Base-by-base conservation (phyloP, 257 asterid species). In the Osmanthus fragrans region DNA sequence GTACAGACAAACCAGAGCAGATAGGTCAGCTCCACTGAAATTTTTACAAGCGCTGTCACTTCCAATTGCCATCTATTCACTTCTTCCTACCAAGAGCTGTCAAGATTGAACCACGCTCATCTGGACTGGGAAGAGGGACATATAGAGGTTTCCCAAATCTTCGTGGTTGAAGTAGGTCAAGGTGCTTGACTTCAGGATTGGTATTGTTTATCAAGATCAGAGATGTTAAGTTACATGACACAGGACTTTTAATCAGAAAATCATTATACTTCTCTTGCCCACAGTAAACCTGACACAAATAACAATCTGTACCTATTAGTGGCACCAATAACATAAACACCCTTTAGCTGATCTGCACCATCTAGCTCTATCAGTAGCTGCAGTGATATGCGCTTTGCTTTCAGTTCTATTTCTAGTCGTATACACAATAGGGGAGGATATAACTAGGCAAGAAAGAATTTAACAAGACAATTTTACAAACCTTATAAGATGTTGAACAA, bases 161-260 rank as follows among this genome's bases (percentile, higher is more conserved):
- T 85, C 95, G 94, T 9, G 96, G 96, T 67, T 95, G 90, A 42
- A 92, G 89, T 73, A 92, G n/a, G 40, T 96, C 97, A 13, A n/a
- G 88, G 81, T 94, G 97, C 88, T 90, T 90, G 42, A 85, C 91
- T 77, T 94, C 97, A 58, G 97, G 97, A 84, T 97, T 92, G 80
- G 54, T 32, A 78, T 80, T 33, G 60, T 72, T 76, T 47, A 70
- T 37, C 25, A 81, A 72, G 67, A 71, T 65, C 27, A 67, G 79
- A 75, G 54, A 58, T 6, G 70, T 39, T 8, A 39, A 8, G 45
- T 34, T 5, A 10, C 2, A 39, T 9, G 12, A 39, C 12, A 9
- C 0, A 39, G 1, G 56, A 47, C 3, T 47, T 47, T 76, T 76
- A 19, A 19, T 56, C 40, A 27, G 77, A 25, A 76, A 21, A 15